These are phyloP conservation scores for Symbiodinium natans DNA, from an alignment of 73 alveolate genomes.

Conservation along the genomic window DNA sequence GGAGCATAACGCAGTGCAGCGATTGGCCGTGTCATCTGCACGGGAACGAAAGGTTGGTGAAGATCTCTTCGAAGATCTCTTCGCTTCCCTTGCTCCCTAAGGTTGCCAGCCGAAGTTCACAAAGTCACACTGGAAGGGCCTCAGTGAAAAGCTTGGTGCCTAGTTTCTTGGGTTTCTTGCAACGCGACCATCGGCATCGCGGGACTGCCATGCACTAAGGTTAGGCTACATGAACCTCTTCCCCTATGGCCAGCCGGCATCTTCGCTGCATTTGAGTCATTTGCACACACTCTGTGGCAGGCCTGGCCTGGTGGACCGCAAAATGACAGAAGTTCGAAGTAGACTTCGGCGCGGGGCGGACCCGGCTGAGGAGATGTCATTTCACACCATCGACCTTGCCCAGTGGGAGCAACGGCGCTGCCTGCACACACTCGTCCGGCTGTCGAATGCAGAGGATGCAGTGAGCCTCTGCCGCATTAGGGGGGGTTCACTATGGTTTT, in stretches of 20 bases:
- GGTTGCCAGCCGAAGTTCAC: constrained; percentile 81
- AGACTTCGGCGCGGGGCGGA: too few relatives aligned
- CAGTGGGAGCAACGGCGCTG: constrained; percentile 89
- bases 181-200: too few relatives aligned
- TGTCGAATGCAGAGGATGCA: constrained; percentile 35
- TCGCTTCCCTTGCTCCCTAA: neutral
- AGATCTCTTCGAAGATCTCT: too few relatives aligned
- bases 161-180: too few relatives aligned
- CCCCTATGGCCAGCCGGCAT: constrained; percentile 81
- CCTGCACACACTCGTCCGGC: constrained; percentile 46
- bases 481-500: neutral
- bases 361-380: constrained; percentile 66
- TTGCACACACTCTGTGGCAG: too few relatives aligned
- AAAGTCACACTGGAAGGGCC: constrained; percentile 38
- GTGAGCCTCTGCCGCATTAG: neutral
- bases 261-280: neutral
- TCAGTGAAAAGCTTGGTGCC: constrained; percentile 7
- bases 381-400: constrained; percentile 51
- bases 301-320: too few relatives aligned
- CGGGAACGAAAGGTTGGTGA: too few relatives aligned
- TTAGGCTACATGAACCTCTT: constrained; percentile 76
- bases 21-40: too few relatives aligned
- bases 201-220: neutral
- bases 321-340: too few relatives aligned
- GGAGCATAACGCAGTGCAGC: too few relatives aligned